phyloP scores from a whole-genome alignment of 2,329 filamentous ascomycete species.

The Colletotrichum somersetense region DNA sequence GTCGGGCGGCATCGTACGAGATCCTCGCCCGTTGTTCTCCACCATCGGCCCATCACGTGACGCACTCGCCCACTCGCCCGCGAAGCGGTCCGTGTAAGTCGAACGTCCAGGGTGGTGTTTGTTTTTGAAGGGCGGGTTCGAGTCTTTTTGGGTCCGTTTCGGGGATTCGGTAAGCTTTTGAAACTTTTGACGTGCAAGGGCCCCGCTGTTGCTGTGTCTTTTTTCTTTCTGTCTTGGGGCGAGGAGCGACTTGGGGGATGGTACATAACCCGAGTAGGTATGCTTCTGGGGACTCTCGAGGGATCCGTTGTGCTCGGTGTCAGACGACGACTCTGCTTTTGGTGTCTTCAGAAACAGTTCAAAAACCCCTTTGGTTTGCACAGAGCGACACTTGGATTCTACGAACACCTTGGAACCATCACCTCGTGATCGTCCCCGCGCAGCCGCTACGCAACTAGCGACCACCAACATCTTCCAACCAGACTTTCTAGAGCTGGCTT shows the following conservation, averaged over 20 bases:
- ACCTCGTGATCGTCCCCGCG: background rate
- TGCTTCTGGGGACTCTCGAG: background rate
- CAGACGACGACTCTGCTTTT: background rate
- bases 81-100: conserved; percentile 33
- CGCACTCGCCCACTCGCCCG: background rate
- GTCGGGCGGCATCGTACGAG: conserved; percentile 39
- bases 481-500: background rate
- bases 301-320: background rate
- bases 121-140: conserved; percentile 4
- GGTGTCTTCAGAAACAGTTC: background rate
- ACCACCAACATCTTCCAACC: background rate
- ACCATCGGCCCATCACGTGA: conserved; percentile 39
- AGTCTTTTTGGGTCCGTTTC: background rate
- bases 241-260: background rate
- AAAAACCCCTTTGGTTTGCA: background rate
- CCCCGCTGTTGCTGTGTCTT: background rate
- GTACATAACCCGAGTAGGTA: background rate
- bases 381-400: background rate
- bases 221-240: no score
- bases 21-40: conserved; percentile 29
- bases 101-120: background rate
- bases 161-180: background rate
- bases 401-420: no score
- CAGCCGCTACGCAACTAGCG: no score
- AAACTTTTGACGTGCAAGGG: background rate